Conservation (phyloP, 169 alveolate genomes). For the Cryptosporidium canis region DNA sequence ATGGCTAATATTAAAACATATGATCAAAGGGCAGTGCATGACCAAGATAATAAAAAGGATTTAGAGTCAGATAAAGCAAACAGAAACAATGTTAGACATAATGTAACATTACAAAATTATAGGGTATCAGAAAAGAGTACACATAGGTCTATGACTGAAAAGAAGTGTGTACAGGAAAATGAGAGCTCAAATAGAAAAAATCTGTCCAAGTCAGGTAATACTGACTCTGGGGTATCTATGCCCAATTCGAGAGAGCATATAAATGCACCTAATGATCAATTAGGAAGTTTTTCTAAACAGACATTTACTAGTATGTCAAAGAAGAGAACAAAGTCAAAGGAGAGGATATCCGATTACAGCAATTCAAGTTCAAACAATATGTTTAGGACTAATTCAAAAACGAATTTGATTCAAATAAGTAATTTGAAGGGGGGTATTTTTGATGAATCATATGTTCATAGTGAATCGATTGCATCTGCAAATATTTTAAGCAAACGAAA, state of each 20-base stretch:
- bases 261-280: not conserved
- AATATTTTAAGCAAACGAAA: conserved; percentile 26
- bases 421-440: conserved; percentile 7
- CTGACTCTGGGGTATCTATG: not conserved
- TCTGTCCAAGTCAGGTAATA: not conserved
- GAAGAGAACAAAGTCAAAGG: conserved; percentile 49
- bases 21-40: not conserved
- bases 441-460: conserved; percentile 11
- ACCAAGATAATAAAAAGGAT: not conserved
- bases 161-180: not conserved
- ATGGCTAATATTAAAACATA: not conserved
- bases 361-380: not conserved
- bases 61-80: not conserved
- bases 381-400: not conserved
- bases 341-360: not conserved
- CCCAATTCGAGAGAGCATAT: not conserved
- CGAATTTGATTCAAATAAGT: not conserved
- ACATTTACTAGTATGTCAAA: conserved; percentile 15
- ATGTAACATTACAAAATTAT: conserved; percentile 2
- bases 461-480: conserved; percentile 47
- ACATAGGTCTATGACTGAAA: not conserved
- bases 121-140: not conserved
- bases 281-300: not conserved
- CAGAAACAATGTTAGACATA: not conserved
- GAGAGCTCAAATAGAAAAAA: not conserved